Evolutionary conservation across 192 early-diverging fungal genomes (phyloP).

Genomic region (Podila clonocystis): DNA sequence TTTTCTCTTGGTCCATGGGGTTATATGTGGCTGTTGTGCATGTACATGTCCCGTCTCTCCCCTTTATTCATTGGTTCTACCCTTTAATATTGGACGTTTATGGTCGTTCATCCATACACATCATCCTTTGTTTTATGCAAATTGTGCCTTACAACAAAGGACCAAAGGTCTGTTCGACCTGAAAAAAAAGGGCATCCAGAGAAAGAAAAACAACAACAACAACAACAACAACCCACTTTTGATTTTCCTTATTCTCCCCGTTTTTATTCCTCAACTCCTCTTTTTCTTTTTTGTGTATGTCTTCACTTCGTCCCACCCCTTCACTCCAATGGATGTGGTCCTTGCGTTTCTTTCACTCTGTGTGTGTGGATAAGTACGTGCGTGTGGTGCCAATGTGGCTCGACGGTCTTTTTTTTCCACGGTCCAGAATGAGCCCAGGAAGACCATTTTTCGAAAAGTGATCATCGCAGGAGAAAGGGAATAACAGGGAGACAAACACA

Average conservation of each 20-base stretch:
- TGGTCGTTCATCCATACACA: too few relatives aligned
- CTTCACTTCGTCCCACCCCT: not conserved
- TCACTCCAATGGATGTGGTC: not conserved
- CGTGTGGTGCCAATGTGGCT: not conserved
- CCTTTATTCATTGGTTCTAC: too few relatives aligned
- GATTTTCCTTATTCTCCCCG: not conserved
- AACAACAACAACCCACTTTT: not conserved
- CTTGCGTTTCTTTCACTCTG: not conserved
- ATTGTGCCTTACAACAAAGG: too few relatives aligned
- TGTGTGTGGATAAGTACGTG: not conserved
- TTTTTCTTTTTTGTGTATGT: not conserved
- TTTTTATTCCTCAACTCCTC: slow-evolving; percentile 2
- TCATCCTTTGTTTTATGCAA: too few relatives aligned
- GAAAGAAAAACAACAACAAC: not conserved
- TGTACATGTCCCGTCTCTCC: too few relatives aligned
- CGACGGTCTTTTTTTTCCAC: not conserved
- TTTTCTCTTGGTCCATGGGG: too few relatives aligned
- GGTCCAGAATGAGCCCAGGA: not conserved
- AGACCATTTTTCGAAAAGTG: not conserved
- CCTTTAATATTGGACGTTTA: too few relatives aligned
- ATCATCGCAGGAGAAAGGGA: not conserved
- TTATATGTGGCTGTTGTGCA: slow-evolving; percentile 2
- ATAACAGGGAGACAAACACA: not conserved
- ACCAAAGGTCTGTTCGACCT: too few relatives aligned
- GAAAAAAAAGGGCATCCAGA: not conserved